Base-by-base conservation (phyloP, 495 filamentous ascomycete genomes). In the Xylona heveae region DNA sequence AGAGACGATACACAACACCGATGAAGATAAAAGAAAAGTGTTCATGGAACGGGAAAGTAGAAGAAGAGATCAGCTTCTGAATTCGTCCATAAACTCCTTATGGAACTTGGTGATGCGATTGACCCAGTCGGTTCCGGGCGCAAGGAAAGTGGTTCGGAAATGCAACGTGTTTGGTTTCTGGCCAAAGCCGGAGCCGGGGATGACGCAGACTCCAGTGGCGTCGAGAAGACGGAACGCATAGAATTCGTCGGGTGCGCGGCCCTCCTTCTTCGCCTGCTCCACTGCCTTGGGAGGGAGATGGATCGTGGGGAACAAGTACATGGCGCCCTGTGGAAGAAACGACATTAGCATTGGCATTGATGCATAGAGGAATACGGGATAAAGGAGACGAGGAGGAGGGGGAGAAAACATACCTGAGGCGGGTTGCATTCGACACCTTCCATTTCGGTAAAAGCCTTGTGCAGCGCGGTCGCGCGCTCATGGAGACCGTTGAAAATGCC, bases 261-360 rank as follows among this genome's bases (percentile, higher is more conserved):
- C 68, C 53, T 81, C 77, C 28, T 70, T 61, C 40, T 67, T 47
- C 21, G 88, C 88, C 20, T 72, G 72, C 38, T 68, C 72, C 38
- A 74, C 48, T 28, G 84, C 90, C 50, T 74, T 75, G 23, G 46
- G 35, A 4, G 90, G 69, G 19, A 95, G 57, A 20, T 61, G 64
- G 54, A 97, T 91, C 30, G 78, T 81, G 3, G 88, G 88, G 71
- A 94, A 97, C 42, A 97, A 76, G 59, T 97, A 97, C 88, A 97
- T 97, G 41, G 74, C 68, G 17, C 88, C 88, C 66, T 91, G 54
- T 10, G 8, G 6, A 21, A 13, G 1, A 10, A 0, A 9, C 19
- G 12, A 9, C 3, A 33, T 16, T 24, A 8, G 10, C 14, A 19
- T 10, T 18, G 31, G 24, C 27, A 26, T 25, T 24, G 36, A 13